Conservation (phyloP, 495 filamentous ascomycete genomes). For the Penicillium mononematosum region DNA sequence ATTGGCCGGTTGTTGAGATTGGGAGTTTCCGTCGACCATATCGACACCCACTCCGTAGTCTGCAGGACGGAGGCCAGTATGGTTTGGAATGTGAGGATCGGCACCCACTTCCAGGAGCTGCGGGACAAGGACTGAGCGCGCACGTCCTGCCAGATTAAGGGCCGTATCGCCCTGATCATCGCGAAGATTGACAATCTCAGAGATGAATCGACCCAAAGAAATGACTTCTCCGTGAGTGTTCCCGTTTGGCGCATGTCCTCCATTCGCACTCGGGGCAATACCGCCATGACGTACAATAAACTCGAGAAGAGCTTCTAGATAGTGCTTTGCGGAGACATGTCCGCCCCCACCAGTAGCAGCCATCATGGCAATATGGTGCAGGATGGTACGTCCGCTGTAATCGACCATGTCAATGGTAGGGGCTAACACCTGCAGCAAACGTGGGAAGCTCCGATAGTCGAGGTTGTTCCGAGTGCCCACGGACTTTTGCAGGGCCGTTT, state of each 20-base stretch:
- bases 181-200: slow-evolving; percentile 89
- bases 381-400: slow-evolving; percentile 80
- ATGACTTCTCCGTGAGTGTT: slow-evolving; percentile 58
- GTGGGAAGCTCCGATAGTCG: slow-evolving; percentile 76
- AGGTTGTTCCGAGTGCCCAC: slow-evolving; percentile 87
- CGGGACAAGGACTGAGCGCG: slow-evolving; percentile 89
- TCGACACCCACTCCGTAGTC: slow-evolving; percentile 91
- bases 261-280: slow-evolving; percentile 44
- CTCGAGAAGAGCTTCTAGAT: slow-evolving; percentile 87
- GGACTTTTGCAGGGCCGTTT: slow-evolving; percentile 87
- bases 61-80: slow-evolving; percentile 76
- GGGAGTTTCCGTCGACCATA: slow-evolving; percentile 46
- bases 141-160: slow-evolving; percentile 85
- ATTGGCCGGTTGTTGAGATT: slow-evolving; percentile 49
- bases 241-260: slow-evolving; percentile 29
- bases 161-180: slow-evolving; percentile 94
- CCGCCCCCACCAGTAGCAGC: slow-evolving; percentile 89
- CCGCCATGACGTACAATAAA: slow-evolving; percentile 87
- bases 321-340: slow-evolving; percentile 77
- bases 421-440: slow-evolving; percentile 81
- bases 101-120: slow-evolving; percentile 92
- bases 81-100: slow-evolving; percentile 83
- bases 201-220: slow-evolving; percentile 85
- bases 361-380: slow-evolving; percentile 94
- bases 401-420: slow-evolving; percentile 90